These are phyloP conservation scores for Chrysanthemum seticuspe DNA, from an alignment of 129 eudicot species.

Conservation along the genomic window DNA sequence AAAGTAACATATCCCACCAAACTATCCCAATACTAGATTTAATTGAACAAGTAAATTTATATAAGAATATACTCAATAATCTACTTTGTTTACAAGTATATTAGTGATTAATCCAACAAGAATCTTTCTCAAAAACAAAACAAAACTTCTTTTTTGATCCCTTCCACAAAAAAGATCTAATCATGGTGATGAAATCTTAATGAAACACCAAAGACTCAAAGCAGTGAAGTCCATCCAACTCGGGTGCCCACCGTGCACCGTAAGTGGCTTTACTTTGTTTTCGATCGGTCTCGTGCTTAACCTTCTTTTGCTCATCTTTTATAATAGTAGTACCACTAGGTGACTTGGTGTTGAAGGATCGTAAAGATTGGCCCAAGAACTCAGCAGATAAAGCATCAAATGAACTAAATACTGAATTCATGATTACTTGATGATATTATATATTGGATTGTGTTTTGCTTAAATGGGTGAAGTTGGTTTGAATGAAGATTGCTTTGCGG, in stretches of 20 bases:
- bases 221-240: no score
- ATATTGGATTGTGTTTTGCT: not conserved
- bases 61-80: not conserved
- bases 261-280: no score
- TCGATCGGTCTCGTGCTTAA: no score
- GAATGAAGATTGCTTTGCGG: no score
- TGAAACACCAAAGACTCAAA: no score
- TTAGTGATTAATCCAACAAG: not conserved
- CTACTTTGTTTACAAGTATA: slow-evolving; percentile 10
- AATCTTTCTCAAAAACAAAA: not conserved
- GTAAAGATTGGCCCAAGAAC: slow-evolving; percentile 27
- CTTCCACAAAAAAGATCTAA: not conserved
- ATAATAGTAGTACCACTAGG: not conserved
- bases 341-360: not conserved
- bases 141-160: not conserved
- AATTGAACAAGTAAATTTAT: not conserved
- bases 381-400: slow-evolving; percentile 43
- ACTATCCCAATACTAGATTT: not conserved
- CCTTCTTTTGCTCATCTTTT: slow-evolving; percentile 6
- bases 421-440: not conserved
- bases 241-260: no score
- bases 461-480: no score
- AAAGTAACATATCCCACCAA: no score
- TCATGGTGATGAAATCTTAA: not conserved
- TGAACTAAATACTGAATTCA: slow-evolving; percentile 48